phyloP scores from a whole-genome alignment of 805 yeast species.

The Maudiozyma serrabonitensis region DNA sequence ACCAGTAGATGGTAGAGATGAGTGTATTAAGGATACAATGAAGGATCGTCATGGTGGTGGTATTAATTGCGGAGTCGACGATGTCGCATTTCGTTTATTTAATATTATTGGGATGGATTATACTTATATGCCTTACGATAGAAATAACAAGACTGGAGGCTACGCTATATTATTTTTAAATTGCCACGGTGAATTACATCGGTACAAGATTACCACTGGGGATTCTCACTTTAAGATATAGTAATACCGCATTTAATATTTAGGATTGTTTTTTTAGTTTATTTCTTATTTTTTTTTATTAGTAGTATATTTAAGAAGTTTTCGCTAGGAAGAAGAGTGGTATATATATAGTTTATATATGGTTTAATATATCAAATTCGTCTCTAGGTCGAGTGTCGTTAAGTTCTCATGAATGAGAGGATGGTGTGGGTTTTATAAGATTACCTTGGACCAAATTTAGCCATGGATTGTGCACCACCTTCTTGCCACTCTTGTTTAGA shows the following conservation, averaged over 20 bases:
- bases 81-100: slow-evolving; percentile 13
- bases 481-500: slow-evolving; percentile 96
- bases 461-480: slow-evolving; percentile 77
- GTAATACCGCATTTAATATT: background rate
- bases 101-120: slow-evolving; percentile 18
- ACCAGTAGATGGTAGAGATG: background rate
- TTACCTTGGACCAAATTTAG: slow-evolving; percentile 87
- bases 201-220: slow-evolving; percentile 4
- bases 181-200: background rate
- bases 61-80: slow-evolving; percentile 12
- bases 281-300: no score
- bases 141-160: slow-evolving; percentile 3
- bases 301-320: no score
- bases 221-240: background rate
- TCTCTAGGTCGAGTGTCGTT: background rate
- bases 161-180: slow-evolving; percentile 13
- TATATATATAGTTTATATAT: no score
- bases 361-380: no score
- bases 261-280: background rate
- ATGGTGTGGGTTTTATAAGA: background rate
- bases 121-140: slow-evolving; percentile 10
- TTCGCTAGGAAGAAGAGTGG: no score
- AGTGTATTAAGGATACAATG: slow-evolving; percentile 3
- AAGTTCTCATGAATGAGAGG: background rate
- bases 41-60: background rate